Conservation (phyloP, 2,329 filamentous ascomycete species). For the Talaromyces atroroseus region DNA sequence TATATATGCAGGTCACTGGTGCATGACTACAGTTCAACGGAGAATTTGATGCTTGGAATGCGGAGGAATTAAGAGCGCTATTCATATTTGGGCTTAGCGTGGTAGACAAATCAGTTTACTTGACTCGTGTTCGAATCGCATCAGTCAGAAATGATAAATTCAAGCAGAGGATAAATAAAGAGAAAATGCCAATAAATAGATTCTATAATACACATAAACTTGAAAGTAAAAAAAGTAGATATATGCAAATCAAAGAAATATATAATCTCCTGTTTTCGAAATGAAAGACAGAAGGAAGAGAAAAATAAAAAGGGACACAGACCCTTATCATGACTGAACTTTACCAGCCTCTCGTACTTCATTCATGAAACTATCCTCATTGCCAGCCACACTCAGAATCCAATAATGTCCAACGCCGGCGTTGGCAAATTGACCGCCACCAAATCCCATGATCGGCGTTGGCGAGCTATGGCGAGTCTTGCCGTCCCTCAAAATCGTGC, state of each 20-base stretch:
- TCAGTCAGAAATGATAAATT: too few species aligned
- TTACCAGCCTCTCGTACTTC: conserved; percentile 40
- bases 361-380: conserved; percentile 39
- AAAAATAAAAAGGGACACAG: conserved; percentile 3
- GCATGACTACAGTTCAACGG: too few species aligned
- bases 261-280: background rate
- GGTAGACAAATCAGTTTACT: background rate
- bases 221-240: background rate
- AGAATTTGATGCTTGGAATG: too few species aligned
- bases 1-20: background rate
- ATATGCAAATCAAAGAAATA: background rate
- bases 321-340: conserved; percentile 23
- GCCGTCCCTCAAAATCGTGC: conserved; percentile 24
- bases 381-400: conserved; percentile 32
- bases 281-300: background rate
- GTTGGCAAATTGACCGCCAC: conserved; percentile 30
- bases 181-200: background rate
- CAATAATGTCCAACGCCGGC: conserved; percentile 37
- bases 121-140: too few species aligned
- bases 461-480: conserved; percentile 30
- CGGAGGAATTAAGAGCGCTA: background rate
- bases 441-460: conserved; percentile 30
- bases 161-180: background rate
- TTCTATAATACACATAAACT: background rate
- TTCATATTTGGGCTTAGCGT: background rate